Conservation (phyloP, 176 grass and related monocot species). For the Cocos nucifera region DNA sequence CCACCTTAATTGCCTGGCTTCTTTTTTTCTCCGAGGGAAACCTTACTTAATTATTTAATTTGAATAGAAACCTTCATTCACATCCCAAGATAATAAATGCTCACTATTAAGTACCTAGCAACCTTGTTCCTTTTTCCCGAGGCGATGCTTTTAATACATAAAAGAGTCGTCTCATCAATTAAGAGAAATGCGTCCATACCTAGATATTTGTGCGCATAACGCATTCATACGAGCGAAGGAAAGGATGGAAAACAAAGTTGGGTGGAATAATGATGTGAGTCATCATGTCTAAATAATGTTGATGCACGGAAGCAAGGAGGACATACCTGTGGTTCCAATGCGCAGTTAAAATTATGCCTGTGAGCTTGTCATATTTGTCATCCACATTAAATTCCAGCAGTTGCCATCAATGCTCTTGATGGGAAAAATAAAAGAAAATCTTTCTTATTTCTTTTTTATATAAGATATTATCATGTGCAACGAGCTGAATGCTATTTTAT, state of each 20-base stretch:
- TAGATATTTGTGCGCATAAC: background rate
- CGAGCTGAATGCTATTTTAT: too few relatives aligned
- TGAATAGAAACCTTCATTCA: too few relatives aligned
- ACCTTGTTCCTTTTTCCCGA: conserved; percentile 9
- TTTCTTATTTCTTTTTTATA: too few relatives aligned
- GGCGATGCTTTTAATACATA: background rate
- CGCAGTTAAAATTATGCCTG: too few relatives aligned
- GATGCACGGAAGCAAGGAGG: background rate
- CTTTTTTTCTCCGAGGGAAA: too few relatives aligned
- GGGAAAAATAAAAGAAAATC: background rate
- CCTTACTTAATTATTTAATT: too few relatives aligned
- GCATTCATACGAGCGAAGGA: background rate
- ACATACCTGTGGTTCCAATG: background rate
- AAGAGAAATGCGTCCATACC: background rate
- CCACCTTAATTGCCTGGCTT: too few relatives aligned
- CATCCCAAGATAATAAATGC: background rate
- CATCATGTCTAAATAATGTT: conserved; percentile 10
- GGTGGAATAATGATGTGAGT: conserved; percentile 6
- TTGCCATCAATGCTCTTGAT: background rate
- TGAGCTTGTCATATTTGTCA: background rate
- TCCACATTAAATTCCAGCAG: background rate
- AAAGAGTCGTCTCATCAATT: background rate
- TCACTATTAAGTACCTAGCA: background rate
- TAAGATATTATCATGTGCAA: too few relatives aligned
- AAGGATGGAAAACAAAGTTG: background rate